Evolutionary conservation across 2,329 filamentous ascomycete species (phyloP).

Genomic region (Fusarium sp.): DNA sequence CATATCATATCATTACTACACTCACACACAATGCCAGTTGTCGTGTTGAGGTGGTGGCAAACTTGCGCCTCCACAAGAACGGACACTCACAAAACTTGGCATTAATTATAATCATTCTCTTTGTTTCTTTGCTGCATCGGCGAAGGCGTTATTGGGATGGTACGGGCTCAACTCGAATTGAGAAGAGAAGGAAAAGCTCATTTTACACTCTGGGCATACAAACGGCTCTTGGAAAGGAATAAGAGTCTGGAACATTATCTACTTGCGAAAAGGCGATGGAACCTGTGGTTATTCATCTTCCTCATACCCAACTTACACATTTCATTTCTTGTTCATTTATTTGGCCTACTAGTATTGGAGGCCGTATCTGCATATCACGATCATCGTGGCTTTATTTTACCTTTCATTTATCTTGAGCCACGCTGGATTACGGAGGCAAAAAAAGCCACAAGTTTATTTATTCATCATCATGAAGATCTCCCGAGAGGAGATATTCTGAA

Average conservation of each 20-base stretch:
- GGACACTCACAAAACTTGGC: slow-evolving; percentile 18
- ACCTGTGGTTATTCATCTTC: slow-evolving; percentile 5
- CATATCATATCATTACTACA: slow-evolving; percentile 27
- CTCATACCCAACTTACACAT: slow-evolving; percentile 29
- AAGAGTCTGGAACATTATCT: slow-evolving; percentile 16
- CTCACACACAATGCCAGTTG: slow-evolving; percentile 10
- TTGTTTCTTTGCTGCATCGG: slow-evolving; percentile 35
- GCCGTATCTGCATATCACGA: slow-evolving; percentile 24
- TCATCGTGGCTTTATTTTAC: slow-evolving; percentile 33
- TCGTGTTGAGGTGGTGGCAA: slow-evolving; percentile 30
- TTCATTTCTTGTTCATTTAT: slow-evolving; percentile 23
- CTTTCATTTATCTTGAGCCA: slow-evolving; percentile 42
- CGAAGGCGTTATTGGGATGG: slow-evolving; percentile 35
- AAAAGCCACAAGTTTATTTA: slow-evolving; percentile 29
- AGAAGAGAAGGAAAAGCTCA: slow-evolving; percentile 23
- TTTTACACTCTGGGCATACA: slow-evolving; percentile 16
- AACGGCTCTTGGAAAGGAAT: slow-evolving; percentile 1
- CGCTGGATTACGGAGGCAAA: slow-evolving; percentile 24
- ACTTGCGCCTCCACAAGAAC: slow-evolving; percentile 13
- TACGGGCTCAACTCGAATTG: slow-evolving; percentile 18
- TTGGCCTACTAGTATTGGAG: slow-evolving; percentile 9
- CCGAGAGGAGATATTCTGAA: slow-evolving; percentile 15
- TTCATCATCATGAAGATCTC: slow-evolving; percentile 29
- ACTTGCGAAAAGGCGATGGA: slow-evolving; percentile 20
- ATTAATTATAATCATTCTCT: slow-evolving; percentile 40